Evolutionary conservation across 192 early-diverging fungal species (phyloP).

Genomic region (Chytriomyces sp.): DNA sequence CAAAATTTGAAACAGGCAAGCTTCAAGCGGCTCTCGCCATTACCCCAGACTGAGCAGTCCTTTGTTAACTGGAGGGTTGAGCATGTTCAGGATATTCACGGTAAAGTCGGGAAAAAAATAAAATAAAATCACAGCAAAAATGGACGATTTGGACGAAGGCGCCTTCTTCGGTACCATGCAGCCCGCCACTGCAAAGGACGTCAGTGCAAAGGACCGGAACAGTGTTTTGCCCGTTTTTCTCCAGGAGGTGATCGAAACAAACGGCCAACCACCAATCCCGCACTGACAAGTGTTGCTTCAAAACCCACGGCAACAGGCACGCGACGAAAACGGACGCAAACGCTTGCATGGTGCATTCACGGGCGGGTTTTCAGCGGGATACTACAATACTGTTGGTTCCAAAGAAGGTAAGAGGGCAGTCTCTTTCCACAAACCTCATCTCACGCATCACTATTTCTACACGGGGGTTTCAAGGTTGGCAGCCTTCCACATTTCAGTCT

Average conservation of each 20-base stretch:
- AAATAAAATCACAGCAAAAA: not conserved
- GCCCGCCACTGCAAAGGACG: constrained; percentile 46
- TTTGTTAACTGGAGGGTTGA: not conserved
- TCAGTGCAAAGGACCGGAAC: constrained; percentile 53
- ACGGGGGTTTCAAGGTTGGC: constrained; percentile 63
- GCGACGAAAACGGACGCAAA: constrained; percentile 69
- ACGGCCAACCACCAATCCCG: not conserved
- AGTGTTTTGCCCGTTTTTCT: constrained; percentile 53
- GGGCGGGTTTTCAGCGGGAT: constrained; percentile 93
- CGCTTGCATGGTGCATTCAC: constrained; percentile 92
- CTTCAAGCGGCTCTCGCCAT: no score
- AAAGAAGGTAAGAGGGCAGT: constrained; percentile 75
- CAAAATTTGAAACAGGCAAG: no score
- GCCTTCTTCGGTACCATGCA: constrained; percentile 48
- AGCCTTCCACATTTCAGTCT: constrained; percentile 78
- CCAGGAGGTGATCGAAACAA: constrained; percentile 48
- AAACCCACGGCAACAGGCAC: constrained; percentile 25
- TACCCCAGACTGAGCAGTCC: not conserved
- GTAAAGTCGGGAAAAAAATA: not conserved
- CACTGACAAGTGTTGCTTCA: not conserved
- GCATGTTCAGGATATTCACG: not conserved
- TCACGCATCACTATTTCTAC: not conserved
- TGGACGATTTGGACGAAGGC: constrained; percentile 22
- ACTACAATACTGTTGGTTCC: constrained; percentile 94
- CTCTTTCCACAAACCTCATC: constrained; percentile 1